These are phyloP conservation scores for Coemansia sp. DNA, from an alignment of 192 early-diverging fungal genomes.

Conservation along the genomic window DNA sequence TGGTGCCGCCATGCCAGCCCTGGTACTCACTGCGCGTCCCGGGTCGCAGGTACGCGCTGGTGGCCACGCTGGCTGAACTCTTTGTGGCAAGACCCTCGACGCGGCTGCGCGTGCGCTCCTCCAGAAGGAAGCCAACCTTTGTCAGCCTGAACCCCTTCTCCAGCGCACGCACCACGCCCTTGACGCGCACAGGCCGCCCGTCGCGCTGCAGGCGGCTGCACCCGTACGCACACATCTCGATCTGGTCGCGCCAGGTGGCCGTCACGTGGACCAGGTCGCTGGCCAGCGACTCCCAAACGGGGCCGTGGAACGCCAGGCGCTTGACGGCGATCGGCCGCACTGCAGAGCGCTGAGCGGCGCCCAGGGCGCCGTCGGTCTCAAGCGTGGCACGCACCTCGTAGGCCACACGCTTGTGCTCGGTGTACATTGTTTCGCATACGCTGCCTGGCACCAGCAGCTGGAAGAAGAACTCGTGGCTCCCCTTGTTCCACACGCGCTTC, in stretches of 20 bases:
- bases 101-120: conserved; percentile 51
- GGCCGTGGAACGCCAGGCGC: conserved; percentile 44
- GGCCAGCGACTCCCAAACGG: conserved; percentile 48
- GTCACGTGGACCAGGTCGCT: conserved; percentile 45
- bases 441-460: conserved; percentile 42
- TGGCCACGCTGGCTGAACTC: conserved; percentile 31
- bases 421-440: conserved; percentile 53
- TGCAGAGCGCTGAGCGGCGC: conserved; percentile 20
- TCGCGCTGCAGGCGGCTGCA: conserved; percentile 53
- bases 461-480: conserved; percentile 49
- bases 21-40: conserved; percentile 15
- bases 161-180: conserved; percentile 43
- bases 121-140: conserved; percentile 44
- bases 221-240: conserved; percentile 51
- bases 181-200: conserved; percentile 34
- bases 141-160: conserved; percentile 49
- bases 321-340: conserved; percentile 42
- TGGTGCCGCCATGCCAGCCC: conserved; percentile 26
- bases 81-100: conserved; percentile 1
- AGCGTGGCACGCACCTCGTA: conserved; percentile 43
- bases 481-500: conserved; percentile 20
- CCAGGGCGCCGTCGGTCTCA: conserved; percentile 8
- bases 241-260: conserved; percentile 45
- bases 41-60: conserved; percentile 34
- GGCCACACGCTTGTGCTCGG: conserved; percentile 41